These are phyloP conservation scores for Colletotrichum sp. DNA, from an alignment of 2,329 filamentous ascomycete genomes.

Conservation along the genomic window DNA sequence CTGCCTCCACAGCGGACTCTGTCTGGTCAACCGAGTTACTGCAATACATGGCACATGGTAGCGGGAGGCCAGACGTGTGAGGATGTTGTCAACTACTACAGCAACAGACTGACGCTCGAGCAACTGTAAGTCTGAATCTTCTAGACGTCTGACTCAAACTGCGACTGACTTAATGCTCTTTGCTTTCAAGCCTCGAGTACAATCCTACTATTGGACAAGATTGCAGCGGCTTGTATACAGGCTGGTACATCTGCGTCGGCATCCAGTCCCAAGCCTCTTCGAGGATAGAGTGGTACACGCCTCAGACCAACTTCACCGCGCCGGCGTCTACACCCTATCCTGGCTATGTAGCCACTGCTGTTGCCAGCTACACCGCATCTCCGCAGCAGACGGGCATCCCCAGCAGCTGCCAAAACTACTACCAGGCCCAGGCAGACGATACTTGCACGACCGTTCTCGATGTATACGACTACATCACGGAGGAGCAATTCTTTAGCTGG, in stretches of 20 bases:
- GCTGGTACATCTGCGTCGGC: neutral
- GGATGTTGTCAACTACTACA: neutral
- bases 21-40: neutral
- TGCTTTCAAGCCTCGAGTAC: neutral
- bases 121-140: neutral
- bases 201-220: constrained; percentile 17
- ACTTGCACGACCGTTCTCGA: constrained; percentile 15
- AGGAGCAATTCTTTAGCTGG: constrained; percentile 30
- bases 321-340: neutral
- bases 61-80: neutral
- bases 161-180: neutral
- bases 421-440: constrained; percentile 10
- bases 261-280: neutral
- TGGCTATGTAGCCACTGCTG: neutral
- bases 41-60: neutral
- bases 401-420: constrained; percentile 9
- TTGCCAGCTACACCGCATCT: constrained; percentile 7
- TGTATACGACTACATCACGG: constrained; percentile 22
- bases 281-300: constrained; percentile 2
- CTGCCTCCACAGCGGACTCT: neutral
- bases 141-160: neutral
- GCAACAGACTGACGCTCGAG: neutral
- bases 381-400: constrained; percentile 14
- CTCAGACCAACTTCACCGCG: constrained; percentile 1
- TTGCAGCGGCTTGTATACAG: constrained; percentile 12